Evolutionary conservation across 371 early-diverging fungal genomes (phyloP).

Genomic region (Blakeslea trispora): DNA sequence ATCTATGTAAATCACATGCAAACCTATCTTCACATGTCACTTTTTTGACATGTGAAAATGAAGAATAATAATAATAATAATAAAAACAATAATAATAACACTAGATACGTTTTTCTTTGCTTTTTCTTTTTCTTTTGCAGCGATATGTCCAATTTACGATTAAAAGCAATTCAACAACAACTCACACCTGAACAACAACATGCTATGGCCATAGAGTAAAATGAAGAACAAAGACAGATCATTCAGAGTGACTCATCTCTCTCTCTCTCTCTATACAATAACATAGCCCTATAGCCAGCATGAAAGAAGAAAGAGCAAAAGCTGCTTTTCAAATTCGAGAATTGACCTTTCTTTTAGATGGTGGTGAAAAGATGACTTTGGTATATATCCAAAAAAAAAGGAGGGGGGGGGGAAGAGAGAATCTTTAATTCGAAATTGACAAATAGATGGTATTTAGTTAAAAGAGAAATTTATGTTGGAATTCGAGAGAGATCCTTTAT

Average conservation of each 20-base stretch:
- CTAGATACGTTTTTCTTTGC: not conserved
- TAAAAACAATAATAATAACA: no score
- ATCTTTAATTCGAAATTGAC: no score
- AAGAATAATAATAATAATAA: no score
- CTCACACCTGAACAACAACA: slow-evolving; percentile 14
- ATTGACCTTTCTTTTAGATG: slow-evolving; percentile 85
- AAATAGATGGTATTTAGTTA: no score
- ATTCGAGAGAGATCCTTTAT: slow-evolving; percentile 87
- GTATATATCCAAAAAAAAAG: slow-evolving; percentile 23
- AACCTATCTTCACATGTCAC: not conserved
- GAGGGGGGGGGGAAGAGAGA: no score
- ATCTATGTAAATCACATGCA: not conserved
- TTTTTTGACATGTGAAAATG: not conserved
- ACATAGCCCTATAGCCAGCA: slow-evolving; percentile 42
- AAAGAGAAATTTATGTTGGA: slow-evolving; percentile 84
- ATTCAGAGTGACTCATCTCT: not conserved
- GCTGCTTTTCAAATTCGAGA: slow-evolving; percentile 77
- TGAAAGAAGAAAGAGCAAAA: slow-evolving; percentile 73
- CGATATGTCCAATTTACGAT: not conserved
- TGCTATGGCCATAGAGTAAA: slow-evolving; percentile 23
- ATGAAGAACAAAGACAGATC: not conserved
- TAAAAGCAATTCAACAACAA: slow-evolving; percentile 5
- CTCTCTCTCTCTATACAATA: no score
- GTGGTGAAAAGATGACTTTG: slow-evolving; percentile 67
- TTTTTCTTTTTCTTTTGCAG: not conserved